A percentile compares a stretch with the other conserved stretches of the same genome.
phyloP scores from a whole-genome alignment of 805 yeast genomes.

The Yamadazyma phyllophila region DNA sequence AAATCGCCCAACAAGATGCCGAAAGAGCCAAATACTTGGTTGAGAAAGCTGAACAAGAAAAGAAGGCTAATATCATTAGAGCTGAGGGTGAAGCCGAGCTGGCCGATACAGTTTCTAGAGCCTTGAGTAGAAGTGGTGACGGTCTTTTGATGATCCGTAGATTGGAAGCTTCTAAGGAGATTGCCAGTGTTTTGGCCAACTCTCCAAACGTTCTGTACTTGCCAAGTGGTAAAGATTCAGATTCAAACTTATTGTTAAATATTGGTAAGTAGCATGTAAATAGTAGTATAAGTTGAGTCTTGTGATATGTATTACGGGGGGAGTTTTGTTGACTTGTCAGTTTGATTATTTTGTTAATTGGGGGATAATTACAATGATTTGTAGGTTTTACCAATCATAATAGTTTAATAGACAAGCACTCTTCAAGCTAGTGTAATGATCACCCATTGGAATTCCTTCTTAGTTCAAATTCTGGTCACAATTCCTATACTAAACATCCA shows the following conservation, averaged over 20 bases:
- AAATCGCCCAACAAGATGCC: slow-evolving; percentile 99
- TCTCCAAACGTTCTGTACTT: slow-evolving; percentile 87
- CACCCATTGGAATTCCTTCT: too few relatives aligned
- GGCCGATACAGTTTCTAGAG: slow-evolving; percentile 91
- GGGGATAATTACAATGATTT: too few relatives aligned
- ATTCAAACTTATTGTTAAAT: slow-evolving; percentile 62
- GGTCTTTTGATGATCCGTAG: slow-evolving; percentile 91
- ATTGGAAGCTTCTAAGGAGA: slow-evolving; percentile 94
- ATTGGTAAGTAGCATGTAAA: slow-evolving; percentile 44
- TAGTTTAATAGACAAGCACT: too few relatives aligned
- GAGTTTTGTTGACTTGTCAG: too few relatives aligned
- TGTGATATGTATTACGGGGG: too few relatives aligned
- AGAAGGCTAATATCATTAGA: slow-evolving; percentile 90
- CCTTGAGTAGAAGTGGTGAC: slow-evolving; percentile 91
- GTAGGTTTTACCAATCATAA: too few relatives aligned
- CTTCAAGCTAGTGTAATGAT: too few relatives aligned
- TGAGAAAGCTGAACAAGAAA: slow-evolving; percentile 95
- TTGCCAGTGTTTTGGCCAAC: slow-evolving; percentile 80
- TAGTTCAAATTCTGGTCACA: too few relatives aligned
- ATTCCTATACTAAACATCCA: too few relatives aligned
- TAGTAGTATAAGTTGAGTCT: slow-evolving; percentile 1
- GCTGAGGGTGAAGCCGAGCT: slow-evolving; percentile 99
- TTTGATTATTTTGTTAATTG: too few relatives aligned
- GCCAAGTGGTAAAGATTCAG: slow-evolving; percentile 51
- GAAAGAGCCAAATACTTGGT: slow-evolving; percentile 93